Evolutionary conservation across 202 grass and related monocot genomes (phyloP).

Genomic region (Hordeum pubiflorum): DNA sequence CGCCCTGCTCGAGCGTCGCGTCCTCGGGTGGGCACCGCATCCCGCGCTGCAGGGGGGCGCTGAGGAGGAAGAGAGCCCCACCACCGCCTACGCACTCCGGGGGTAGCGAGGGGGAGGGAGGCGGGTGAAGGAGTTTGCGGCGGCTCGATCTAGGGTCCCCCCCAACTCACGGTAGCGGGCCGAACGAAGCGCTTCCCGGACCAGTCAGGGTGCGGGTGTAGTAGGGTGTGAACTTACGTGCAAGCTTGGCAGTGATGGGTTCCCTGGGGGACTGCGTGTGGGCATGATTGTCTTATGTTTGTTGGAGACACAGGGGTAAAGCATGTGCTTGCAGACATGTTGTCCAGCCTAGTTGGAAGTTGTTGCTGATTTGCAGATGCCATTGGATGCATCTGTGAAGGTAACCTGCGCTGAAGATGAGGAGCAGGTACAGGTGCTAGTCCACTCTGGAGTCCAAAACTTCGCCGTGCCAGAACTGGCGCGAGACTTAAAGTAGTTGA

Average conservation of each 20-base stretch:
- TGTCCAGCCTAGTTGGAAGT: conserved; percentile 8
- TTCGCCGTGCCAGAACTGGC: conserved; percentile 24
- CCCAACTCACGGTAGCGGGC: too few relatives aligned
- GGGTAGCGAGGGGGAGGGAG: too few relatives aligned
- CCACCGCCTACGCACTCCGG: too few relatives aligned
- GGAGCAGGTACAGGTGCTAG: conserved; percentile 22
- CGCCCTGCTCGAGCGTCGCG: too few relatives aligned
- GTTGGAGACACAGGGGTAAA: not conserved
- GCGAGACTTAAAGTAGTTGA: conserved; percentile 17
- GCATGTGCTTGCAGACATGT: conserved; percentile 20
- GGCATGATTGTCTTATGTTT: not conserved
- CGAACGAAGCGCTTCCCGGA: too few relatives aligned
- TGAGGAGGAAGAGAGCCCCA: too few relatives aligned
- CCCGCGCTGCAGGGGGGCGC: too few relatives aligned
- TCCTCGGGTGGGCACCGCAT: too few relatives aligned
- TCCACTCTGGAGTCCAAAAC: conserved; percentile 34
- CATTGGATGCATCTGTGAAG: conserved; percentile 13
- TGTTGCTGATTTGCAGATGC: conserved; percentile 31
- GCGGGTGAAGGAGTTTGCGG: too few relatives aligned
- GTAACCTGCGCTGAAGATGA: conserved; percentile 45
- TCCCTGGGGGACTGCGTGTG: not conserved
- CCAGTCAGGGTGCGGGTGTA: not conserved
- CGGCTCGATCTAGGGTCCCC: too few relatives aligned
- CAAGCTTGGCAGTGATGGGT: not conserved
- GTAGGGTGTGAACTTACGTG: not conserved